Evolutionary conservation across 345 rosid species (phyloP).

Genomic region (Geranium rotundifolium): DNA sequence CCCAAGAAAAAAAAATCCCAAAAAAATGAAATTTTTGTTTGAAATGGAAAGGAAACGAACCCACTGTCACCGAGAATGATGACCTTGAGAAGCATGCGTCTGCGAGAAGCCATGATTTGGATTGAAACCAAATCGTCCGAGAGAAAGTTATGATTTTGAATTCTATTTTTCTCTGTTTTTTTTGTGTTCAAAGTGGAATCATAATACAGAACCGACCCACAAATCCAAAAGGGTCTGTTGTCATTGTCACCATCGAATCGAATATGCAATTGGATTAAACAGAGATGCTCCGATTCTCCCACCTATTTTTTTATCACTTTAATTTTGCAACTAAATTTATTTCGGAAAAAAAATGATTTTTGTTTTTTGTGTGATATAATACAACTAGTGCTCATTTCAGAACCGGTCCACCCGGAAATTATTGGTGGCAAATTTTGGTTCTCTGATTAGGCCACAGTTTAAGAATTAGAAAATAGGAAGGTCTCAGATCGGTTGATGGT

Average conservation of each 20-base stretch:
- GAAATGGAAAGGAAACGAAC: conserved; percentile 16
- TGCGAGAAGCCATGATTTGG: conserved; percentile 58
- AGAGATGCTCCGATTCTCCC: neutral
- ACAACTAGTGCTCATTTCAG: too few relatives aligned
- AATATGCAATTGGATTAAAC: neutral
- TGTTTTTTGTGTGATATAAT: too few relatives aligned
- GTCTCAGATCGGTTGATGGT: too few relatives aligned
- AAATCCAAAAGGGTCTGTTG: too few relatives aligned
- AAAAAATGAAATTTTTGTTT: too few relatives aligned
- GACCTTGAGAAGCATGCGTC: conserved; percentile 75
- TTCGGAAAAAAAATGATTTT: too few relatives aligned
- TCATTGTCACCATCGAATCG: neutral
- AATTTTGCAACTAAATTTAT: neutral
- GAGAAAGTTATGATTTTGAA: neutral
- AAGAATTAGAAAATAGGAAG: too few relatives aligned
- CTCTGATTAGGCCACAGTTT: too few relatives aligned
- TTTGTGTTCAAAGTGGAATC: neutral
- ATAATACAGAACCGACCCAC: too few relatives aligned
- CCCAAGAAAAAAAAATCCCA: neutral
- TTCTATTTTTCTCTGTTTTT: neutral
- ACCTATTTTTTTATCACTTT: neutral
- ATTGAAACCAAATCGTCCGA: neutral
- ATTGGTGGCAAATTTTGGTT: too few relatives aligned
- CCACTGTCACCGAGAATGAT: conserved; percentile 88
- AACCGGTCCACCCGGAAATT: too few relatives aligned